Evolutionary conservation across 495 filamentous ascomycete species (phyloP), one percentile per base, ranked within the genome.

Genomic region (Tuber microsphaerosporum): DNA sequence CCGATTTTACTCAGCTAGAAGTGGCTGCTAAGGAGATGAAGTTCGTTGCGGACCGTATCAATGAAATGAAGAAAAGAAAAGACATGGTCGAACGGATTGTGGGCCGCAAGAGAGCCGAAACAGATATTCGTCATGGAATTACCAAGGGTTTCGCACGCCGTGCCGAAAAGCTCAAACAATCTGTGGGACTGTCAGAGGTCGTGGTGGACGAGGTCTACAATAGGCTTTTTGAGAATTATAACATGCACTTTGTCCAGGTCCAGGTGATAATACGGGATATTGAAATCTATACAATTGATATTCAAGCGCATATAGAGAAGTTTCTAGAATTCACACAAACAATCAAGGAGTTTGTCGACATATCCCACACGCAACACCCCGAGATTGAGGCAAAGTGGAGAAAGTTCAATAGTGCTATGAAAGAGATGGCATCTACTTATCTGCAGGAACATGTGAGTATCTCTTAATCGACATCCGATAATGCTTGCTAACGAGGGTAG

Each of bases 301-400:
- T 90, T 0, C 87, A 91, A 31, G 86, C 85, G 0, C 91, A 89
- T 68, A 90, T 97, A 80, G 89, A 91, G 22, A 90, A 90, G 72
- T 92, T 94, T 75, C 87, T 83, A 17, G 76, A 77, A 61, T 81
- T 81, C 48, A 77, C 81, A 39, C 73, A 72, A 12, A 75, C 79
- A n/a, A 77, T 83, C 17, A 78, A 73, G 46, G 84, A 83, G 0
- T 86, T 88, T 48, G 85, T 91, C 65, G 89, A 91, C 77, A 87
- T 90, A 45, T 82, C 84, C 4, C 87, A 85, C 26, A 88, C 92
- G 20, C 85, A 85, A 69, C 89, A 92, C 85, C 88, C 91, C 1
- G 94, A 98, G 82, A 83, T 96, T 56, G 94, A 97, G 84, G 91
- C 89, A 84, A 95, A 94, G 83, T 98, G 94, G 94, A 91, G 90